Conservation (phyloP, 805 yeast species). For the Lipomyces yamanashiensis region DNA sequence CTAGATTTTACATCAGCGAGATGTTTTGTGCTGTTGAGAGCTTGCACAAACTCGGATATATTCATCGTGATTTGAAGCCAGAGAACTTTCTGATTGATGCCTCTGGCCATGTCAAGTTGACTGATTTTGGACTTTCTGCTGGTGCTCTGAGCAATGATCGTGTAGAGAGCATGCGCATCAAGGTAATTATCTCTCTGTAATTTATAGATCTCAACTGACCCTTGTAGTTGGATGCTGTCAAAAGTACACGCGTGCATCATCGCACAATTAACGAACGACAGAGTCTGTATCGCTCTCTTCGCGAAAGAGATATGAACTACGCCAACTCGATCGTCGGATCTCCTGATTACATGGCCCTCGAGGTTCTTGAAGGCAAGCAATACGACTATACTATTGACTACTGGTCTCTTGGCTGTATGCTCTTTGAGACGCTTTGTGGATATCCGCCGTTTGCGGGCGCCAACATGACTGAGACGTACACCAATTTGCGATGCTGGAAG, state of each 20-base stretch:
- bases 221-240: slow-evolving; percentile 64
- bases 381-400: slow-evolving; percentile 97
- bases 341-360: slow-evolving; percentile 99
- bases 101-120: slow-evolving; percentile 76
- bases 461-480: slow-evolving; percentile 90
- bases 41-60: slow-evolving; percentile 90
- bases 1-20: slow-evolving; percentile 91
- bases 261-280: slow-evolving; percentile 87
- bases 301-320: slow-evolving; percentile 73
- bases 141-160: slow-evolving; percentile 93
- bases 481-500: slow-evolving; percentile 91
- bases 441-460: slow-evolving; percentile 97
- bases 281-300: slow-evolving; percentile 74
- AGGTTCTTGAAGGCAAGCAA: slow-evolving; percentile 89
- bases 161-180: slow-evolving; percentile 86
- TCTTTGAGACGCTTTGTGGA: slow-evolving; percentile 94
- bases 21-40: slow-evolving; percentile 96
- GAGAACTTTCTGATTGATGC: slow-evolving; percentile 82
- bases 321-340: slow-evolving; percentile 97
- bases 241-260: slow-evolving; percentile 61
- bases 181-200: slow-evolving; percentile 45
- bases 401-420: slow-evolving; percentile 98
- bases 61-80: slow-evolving; percentile 95
- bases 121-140: slow-evolving; percentile 97
- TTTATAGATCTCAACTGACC: background rate